Conservation (phyloP, 805 yeast genomes). For the Saccharomyces paradoxus region DNA sequence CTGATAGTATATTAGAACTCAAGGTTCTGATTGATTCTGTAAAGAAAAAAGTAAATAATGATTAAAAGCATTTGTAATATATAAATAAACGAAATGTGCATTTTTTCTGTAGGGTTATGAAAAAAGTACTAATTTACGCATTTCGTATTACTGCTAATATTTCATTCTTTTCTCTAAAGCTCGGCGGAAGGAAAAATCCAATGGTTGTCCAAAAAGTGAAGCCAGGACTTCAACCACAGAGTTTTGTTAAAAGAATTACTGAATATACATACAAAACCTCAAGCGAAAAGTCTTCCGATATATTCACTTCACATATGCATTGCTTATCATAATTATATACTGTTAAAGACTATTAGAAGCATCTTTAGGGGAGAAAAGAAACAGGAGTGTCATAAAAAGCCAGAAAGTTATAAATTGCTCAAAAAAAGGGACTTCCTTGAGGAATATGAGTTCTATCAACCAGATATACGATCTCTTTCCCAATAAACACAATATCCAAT, state of each 20-base stretch:
- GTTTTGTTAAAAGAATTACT: background rate
- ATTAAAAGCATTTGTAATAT: background rate
- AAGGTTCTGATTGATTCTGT: slow-evolving; percentile 24
- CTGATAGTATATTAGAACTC: slow-evolving; percentile 16
- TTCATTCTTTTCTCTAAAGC: background rate
- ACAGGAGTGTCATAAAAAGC: background rate
- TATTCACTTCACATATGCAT: background rate
- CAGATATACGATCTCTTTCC: slow-evolving; percentile 17
- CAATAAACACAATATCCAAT: slow-evolving; percentile 13
- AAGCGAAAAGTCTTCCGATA: background rate
- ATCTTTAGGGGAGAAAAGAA: background rate
- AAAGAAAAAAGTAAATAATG: slow-evolving; percentile 16
- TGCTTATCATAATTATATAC: background rate
- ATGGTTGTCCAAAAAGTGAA: background rate
- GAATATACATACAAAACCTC: background rate
- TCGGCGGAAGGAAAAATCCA: background rate
- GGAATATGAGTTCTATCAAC: slow-evolving; percentile 3
- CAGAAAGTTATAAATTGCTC: background rate
- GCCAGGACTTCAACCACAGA: background rate
- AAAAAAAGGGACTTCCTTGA: background rate
- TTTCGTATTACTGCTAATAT: background rate
- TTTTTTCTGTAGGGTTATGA: background rate
- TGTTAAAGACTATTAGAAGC: background rate
- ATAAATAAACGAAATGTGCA: background rate
- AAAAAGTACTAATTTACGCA: background rate